phyloP scores from a whole-genome alignment of 352 stramenopile genomes.

The Paralagenidium karlingii region DNA sequence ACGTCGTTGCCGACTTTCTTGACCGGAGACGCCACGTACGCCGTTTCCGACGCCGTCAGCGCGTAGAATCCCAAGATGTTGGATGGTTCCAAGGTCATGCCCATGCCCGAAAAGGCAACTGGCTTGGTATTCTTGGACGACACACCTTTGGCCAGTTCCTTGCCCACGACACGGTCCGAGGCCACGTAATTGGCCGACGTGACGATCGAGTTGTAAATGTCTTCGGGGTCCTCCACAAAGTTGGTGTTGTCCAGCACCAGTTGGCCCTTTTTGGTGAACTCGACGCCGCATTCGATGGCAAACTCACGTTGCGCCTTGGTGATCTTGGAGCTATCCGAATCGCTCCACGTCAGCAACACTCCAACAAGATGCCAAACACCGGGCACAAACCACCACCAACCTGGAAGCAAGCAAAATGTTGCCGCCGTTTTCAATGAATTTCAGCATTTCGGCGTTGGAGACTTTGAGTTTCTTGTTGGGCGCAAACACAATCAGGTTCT shows the following conservation, averaged over 20 bases:
- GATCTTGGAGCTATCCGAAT: conserved; percentile 35
- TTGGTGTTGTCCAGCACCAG: conserved; percentile 82
- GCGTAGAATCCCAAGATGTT: conserved; percentile 76
- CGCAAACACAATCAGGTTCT: conserved; percentile 86
- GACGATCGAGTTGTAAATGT: conserved; percentile 75
- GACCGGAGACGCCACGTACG: conserved; percentile 72
- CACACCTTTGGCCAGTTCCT: conserved; percentile 15
- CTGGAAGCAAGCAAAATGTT: conserved; percentile 68
- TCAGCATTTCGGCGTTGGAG: conserved; percentile 51
- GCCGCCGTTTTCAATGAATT: conserved; percentile 79
- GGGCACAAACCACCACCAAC: conserved; percentile 2
- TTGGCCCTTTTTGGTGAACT: conserved; percentile 82
- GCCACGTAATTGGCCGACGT: conserved; percentile 50
- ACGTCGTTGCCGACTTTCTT: conserved; percentile 61
- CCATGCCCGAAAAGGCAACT: conserved; percentile 70
- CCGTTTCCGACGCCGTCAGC: conserved; percentile 59
- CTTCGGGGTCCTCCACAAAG: conserved; percentile 25
- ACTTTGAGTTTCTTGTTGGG: conserved; percentile 58
- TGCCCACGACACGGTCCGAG: conserved; percentile 49
- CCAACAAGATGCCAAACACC: not conserved
- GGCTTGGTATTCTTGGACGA: conserved; percentile 36
- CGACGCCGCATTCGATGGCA: conserved; percentile 74
- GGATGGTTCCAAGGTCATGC: conserved; percentile 64
- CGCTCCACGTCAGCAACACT: too few relatives aligned
- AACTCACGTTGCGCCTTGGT: conserved; percentile 79